Percentiles rank a stretch among this genome's conserved stretches.
phyloP scores from a whole-genome alignment of 2,329 filamentous ascomycete species.

The Hysterium pulicare region DNA sequence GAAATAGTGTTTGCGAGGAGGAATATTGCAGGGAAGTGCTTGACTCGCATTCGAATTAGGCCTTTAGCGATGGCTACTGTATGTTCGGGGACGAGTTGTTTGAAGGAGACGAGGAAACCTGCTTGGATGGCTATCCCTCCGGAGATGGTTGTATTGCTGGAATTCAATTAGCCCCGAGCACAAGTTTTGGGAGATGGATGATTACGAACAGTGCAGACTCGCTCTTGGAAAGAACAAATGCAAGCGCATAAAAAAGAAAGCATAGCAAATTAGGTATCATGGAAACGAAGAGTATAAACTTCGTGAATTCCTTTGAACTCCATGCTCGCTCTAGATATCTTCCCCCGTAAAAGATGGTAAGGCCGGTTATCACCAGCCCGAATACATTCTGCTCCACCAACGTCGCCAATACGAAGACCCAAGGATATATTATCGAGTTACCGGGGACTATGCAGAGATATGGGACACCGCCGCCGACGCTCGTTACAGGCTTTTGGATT shows the following conservation, averaged over 20 bases:
- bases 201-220: constrained; percentile 68
- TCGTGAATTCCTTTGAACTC: constrained; percentile 87
- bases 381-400: constrained; percentile 93
- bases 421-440: constrained; percentile 81
- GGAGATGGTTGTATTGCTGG: constrained; percentile 71
- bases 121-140: constrained; percentile 88
- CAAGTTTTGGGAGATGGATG: not conserved
- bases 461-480: constrained; percentile 65
- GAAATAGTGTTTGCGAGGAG: constrained; percentile 67
- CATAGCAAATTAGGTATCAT: constrained; percentile 77
- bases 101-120: constrained; percentile 92
- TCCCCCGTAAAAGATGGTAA: constrained; percentile 85
- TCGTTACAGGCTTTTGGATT: constrained; percentile 40
- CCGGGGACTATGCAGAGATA: constrained; percentile 86
- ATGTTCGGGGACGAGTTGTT: constrained; percentile 94
- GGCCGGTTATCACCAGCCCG: constrained; percentile 71
- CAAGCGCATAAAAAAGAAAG: constrained; percentile 69
- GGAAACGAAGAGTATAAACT: constrained; percentile 75
- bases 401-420: constrained; percentile 83
- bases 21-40: constrained; percentile 74
- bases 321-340: constrained; percentile 94
- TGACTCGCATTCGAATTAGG: constrained; percentile 82
- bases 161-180: constrained; percentile 13
- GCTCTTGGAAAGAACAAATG: constrained; percentile 66
- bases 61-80: constrained; percentile 92